Conservation (phyloP, 345 rosid species). For the Eucalyptus virginea region DNA sequence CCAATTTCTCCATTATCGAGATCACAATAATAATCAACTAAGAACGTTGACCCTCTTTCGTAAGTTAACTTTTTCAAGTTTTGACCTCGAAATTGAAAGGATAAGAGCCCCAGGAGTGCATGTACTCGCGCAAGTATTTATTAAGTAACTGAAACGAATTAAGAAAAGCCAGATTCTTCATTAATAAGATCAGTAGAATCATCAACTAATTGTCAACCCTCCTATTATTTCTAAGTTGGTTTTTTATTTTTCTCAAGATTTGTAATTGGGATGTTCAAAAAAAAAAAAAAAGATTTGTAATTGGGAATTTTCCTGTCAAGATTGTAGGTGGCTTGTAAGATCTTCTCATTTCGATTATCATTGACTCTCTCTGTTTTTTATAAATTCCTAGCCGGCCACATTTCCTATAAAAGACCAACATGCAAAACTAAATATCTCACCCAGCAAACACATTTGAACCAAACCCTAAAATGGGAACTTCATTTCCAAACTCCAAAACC, state of each 20-base stretch:
- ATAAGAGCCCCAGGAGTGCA: not conserved
- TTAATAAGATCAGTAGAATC: not conserved
- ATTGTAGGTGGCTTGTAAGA: not conserved
- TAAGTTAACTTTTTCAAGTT: not conserved
- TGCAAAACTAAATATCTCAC: not conserved
- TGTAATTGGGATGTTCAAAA: not conserved
- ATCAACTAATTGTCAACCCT: not conserved
- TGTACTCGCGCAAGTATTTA: too few relatives aligned
- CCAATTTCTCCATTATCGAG: not conserved
- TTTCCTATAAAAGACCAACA: not conserved
- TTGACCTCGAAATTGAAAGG: not conserved
- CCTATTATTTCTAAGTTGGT: too few relatives aligned
- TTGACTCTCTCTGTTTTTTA: not conserved
- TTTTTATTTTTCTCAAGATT: not conserved
- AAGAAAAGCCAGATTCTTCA: not conserved
- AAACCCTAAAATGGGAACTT: not conserved
- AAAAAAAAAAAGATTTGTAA: not conserved
- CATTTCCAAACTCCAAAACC: not conserved
- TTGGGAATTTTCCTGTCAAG: not conserved
- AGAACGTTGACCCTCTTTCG: not conserved
- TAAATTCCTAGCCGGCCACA: not conserved
- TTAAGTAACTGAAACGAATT: not conserved
- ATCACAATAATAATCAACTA: not conserved
- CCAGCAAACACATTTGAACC: too few relatives aligned
- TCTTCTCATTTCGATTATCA: not conserved